A percentile compares a stretch with the other conserved stretches of the same genome.
phyloP scores from a whole-genome alignment of 306 rosid genomes.

The Mimosa pudica region DNA sequence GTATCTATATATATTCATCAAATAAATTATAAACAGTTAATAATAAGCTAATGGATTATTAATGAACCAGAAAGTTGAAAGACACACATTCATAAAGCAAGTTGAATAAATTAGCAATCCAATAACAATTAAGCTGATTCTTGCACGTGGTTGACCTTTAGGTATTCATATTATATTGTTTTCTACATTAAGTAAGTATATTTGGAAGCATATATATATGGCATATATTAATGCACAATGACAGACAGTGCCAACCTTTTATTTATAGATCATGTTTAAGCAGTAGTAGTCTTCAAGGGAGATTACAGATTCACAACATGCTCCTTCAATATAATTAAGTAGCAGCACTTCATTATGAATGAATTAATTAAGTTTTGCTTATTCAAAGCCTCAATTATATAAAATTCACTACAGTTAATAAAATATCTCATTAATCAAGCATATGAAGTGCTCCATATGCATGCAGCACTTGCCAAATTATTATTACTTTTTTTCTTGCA shows the following conservation, averaged over 20 bases:
- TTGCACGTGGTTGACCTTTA: slow-evolving; percentile 23
- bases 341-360: slow-evolving; percentile 21
- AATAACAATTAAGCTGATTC: not conserved
- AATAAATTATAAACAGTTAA: not conserved
- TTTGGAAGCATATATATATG: not conserved
- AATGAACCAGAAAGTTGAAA: not conserved
- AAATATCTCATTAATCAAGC: not conserved
- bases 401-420: not conserved
- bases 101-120: not conserved
- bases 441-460: not conserved
- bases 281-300: not conserved
- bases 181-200: not conserved
- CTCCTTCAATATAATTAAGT: slow-evolving; percentile 13
- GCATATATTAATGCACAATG: not conserved
- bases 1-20: not conserved
- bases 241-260: not conserved
- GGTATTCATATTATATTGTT: not conserved
- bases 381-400: slow-evolving; percentile 7
- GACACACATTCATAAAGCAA: not conserved
- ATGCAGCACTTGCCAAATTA: not conserved
- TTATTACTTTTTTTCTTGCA: not conserved
- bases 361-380: not conserved
- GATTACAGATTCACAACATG: not conserved
- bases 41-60: not conserved
- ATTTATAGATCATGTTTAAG: not conserved